Conservation (phyloP, 1,284 basidiomycete genomes). For the Rhodotorula sp. region DNA sequence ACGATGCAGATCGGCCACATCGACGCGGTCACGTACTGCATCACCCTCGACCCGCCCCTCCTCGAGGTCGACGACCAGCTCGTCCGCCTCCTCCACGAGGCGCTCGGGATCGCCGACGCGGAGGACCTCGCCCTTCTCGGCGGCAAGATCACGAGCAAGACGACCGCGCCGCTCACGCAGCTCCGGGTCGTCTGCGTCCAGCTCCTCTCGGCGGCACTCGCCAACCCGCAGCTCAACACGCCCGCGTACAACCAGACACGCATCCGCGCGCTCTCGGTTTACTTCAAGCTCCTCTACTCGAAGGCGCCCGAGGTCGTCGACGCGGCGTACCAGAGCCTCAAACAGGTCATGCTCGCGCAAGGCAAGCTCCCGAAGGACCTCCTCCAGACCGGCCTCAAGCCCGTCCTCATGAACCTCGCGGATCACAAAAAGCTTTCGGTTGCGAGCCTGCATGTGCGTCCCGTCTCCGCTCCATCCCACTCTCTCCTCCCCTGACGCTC, state of each 20-base stretch:
- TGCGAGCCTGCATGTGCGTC: slow-evolving; percentile 67
- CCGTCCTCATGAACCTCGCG: slow-evolving; percentile 96
- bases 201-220: slow-evolving; percentile 90
- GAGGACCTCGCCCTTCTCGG: slow-evolving; percentile 83
- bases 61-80: slow-evolving; percentile 58
- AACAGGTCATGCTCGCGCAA: slow-evolving; percentile 85
- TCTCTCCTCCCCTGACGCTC: too few species aligned
- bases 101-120: slow-evolving; percentile 91
- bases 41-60: slow-evolving; percentile 53
- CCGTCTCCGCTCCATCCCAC: background rate
- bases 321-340: slow-evolving; percentile 90
- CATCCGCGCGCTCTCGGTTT: slow-evolving; percentile 71
- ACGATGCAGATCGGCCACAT: slow-evolving; percentile 98
- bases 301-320: slow-evolving; percentile 90
- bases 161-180: slow-evolving; percentile 78
- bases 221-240: slow-evolving; percentile 86
- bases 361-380: slow-evolving; percentile 93
- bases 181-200: slow-evolving; percentile 95
- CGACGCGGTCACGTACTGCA: slow-evolving; percentile 90
- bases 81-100: slow-evolving; percentile 88
- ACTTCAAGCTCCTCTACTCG: slow-evolving; percentile 99
- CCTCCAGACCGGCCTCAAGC: slow-evolving; percentile 89
- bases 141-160: slow-evolving; percentile 70
- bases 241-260: slow-evolving; percentile 69
- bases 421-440: slow-evolving; percentile 94